Base-by-base conservation (phyloP, 1,284 basidiomycete genomes). In the Lignosus rhinocerotis region DNA sequence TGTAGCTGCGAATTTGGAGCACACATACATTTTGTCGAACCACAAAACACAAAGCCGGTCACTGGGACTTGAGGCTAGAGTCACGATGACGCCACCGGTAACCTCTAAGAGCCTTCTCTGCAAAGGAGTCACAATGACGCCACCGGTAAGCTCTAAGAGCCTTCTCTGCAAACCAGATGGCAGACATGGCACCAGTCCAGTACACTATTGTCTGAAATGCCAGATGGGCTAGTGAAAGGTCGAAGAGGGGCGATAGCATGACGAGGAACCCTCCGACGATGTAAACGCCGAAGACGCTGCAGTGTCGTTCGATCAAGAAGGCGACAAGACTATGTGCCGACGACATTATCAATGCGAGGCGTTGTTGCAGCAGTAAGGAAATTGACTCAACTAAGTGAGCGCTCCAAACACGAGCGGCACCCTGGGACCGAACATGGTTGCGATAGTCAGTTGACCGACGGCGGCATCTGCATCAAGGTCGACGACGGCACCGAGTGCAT, bases 261-360 rank as follows among this genome's bases (percentile, higher is more conserved):
- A 51, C 21, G 16, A 38, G 16, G 16, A 63, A 34, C 0, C 58
- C 61, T 1, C 61, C 61, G 19, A 58, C 30, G 36, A 63, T 49
- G 51, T 63, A 63, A 16, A 58, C 47, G 3, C 58, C 61, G 19
- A 63, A 63, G 30, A 63, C 32, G 9, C 53, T 59, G 52, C 55
- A 31, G 4, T 12, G 14, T 6, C 53, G 51, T 41, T 60, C 61
- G 2, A 59, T 56, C n/a, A 34, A 10, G 14, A 60, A 25, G n/a
- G 61, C 61, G 16, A 30, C 2, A n/a, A 60, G 12, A 31, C 61
- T 63, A 6, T 5, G 17, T 12, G 30, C 21, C 43, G 6, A 21
- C 8, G 17, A 12, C 10, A 14, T n/a, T 47, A 38, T 52, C 30
- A 34, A 21, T 25, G 11, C 14, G 6, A 38, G 2, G 36, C 36